Evolutionary conservation across 768 basidiomycete genomes (phyloP).

Genomic region (Hygrophorus pudorinus): DNA sequence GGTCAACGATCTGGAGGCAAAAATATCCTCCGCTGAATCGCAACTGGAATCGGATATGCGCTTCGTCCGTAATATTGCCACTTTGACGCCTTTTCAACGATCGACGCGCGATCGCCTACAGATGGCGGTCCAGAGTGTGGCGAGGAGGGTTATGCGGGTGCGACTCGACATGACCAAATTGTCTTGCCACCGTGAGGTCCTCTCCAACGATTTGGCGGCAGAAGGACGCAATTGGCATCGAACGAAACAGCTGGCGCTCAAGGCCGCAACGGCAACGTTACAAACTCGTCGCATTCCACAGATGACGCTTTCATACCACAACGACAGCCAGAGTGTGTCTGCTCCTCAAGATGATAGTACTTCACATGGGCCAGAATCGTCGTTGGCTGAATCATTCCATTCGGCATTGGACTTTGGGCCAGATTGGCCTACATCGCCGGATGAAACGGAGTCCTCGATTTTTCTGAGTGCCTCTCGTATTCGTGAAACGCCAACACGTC

Average conservation of each 20-base stretch:
- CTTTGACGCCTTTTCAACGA: constrained; percentile 81
- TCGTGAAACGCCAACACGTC: constrained; percentile 27
- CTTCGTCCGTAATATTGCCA: constrained; percentile 69
- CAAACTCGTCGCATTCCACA: constrained; percentile 31
- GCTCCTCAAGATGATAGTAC: constrained; percentile 12
- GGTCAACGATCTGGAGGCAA: constrained; percentile 54
- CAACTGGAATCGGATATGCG: constrained; percentile 63
- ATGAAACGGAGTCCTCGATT: constrained; percentile 25
- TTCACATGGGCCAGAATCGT: constrained; percentile 33
- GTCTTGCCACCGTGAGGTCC: constrained; percentile 65
- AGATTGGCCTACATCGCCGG: constrained; percentile 34
- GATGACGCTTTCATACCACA: constrained; percentile 28
- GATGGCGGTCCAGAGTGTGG: constrained; percentile 46
- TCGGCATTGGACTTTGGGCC: constrained; percentile 51
- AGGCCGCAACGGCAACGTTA: constrained; percentile 60
- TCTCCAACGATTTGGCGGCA: constrained; percentile 63
- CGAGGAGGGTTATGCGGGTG: constrained; percentile 53
- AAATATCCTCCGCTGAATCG: constrained; percentile 40
- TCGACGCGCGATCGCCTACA: constrained; percentile 72
- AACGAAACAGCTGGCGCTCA: constrained; percentile 62
- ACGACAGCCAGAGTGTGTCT: constrained; percentile 11
- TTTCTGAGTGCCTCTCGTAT: constrained; percentile 20
- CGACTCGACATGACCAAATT: constrained; percentile 69
- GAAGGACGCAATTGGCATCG: constrained; percentile 59
- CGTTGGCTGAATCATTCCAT: constrained; percentile 53